Evolutionary conservation across 345 rosid genomes (phyloP).

Genomic region (Noccaea caerulescens): DNA sequence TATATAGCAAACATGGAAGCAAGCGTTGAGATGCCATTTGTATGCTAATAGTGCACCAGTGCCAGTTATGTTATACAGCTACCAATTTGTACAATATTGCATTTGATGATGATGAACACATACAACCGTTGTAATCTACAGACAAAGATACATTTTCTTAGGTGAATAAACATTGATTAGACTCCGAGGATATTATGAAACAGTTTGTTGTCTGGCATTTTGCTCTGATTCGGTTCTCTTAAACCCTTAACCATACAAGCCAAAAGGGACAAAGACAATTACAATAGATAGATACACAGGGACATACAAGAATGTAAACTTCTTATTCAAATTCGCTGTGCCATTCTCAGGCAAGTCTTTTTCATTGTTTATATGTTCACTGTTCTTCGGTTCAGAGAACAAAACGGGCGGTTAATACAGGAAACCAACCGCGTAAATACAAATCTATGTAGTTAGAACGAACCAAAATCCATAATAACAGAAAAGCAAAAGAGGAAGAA

Average conservation of each 20-base stretch:
- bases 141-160: background rate
- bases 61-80: conserved; percentile 11
- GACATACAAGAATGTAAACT: conserved; percentile 30
- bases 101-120: conserved; percentile 5
- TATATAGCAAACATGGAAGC: conserved; percentile 35
- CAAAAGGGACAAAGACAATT: background rate
- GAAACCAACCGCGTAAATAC: conserved; percentile 40
- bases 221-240: background rate
- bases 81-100: conserved; percentile 20
- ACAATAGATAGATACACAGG: background rate
- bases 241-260: background rate
- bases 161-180: background rate
- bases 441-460: conserved; percentile 40
- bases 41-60: conserved; percentile 25
- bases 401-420: conserved; percentile 35
- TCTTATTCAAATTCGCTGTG: conserved; percentile 36
- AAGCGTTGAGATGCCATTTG: conserved; percentile 15
- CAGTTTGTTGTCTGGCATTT: conserved; percentile 3
- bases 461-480: conserved; percentile 32
- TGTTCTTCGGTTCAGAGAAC: conserved; percentile 32
- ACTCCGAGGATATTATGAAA: background rate
- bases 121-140: conserved; percentile 2
- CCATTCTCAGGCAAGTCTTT: conserved; percentile 28
- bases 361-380: conserved; percentile 34
- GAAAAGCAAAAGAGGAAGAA: conserved; percentile 2